phyloP scores from a whole-genome alignment of 2,329 filamentous ascomycete species.

The Colletotrichum sp. region DNA sequence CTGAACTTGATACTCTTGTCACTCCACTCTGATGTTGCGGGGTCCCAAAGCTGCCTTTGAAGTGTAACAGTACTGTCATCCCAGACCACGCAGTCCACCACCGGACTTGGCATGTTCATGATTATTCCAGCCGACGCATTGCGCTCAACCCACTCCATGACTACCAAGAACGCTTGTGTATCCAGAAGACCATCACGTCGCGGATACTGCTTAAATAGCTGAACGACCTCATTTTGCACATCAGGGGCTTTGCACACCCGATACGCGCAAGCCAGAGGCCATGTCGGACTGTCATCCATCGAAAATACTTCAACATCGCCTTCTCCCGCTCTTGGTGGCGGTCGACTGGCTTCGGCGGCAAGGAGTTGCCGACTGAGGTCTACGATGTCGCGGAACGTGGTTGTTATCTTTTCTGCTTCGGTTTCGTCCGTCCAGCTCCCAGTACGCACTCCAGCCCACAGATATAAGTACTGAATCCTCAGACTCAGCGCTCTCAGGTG shows the following conservation, averaged over 20 bases:
- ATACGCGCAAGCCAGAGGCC: slow-evolving; percentile 45
- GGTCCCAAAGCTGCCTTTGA: neutral
- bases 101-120: neutral
- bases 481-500: neutral
- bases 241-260: slow-evolving; percentile 41
- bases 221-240: slow-evolving; percentile 43
- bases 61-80: neutral
- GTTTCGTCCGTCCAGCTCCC: neutral
- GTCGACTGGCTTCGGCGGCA: neutral
- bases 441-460: neutral
- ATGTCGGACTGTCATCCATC: slow-evolving; percentile 20
- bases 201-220: slow-evolving; percentile 44
- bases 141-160: neutral
- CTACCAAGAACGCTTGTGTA: slow-evolving; percentile 39
- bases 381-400: neutral
- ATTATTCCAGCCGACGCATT: neutral
- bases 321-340: neutral
- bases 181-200: slow-evolving; percentile 50
- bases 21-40: neutral
- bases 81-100: neutral
- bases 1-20: neutral
- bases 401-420: neutral
- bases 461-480: neutral
- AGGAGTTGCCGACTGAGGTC: neutral
- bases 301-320: neutral